Percentiles rank a stretch among this genome's conserved stretches.
phyloP scores from a whole-genome alignment of 2,329 filamentous ascomycete species.

The Penicillium brasilianum region DNA sequence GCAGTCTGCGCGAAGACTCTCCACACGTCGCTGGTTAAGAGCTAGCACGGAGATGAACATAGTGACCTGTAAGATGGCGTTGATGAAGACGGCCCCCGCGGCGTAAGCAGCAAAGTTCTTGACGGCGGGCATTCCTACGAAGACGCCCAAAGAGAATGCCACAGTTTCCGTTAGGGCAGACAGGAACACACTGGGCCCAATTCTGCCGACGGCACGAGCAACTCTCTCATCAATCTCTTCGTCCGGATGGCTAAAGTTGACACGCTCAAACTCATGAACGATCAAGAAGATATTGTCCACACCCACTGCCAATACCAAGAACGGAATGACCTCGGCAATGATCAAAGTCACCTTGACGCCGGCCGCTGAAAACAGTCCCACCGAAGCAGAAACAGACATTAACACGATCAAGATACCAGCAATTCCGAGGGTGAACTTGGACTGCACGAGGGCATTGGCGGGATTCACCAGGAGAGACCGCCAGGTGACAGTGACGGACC shows the following conservation, averaged over 20 bases:
- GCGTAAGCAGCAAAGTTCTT: constrained; percentile 97
- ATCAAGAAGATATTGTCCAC: constrained; percentile 99
- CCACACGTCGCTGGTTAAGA: constrained; percentile 88
- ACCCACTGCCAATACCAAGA: constrained; percentile 92
- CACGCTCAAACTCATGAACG: constrained; percentile 95
- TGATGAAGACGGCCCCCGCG: constrained; percentile 94
- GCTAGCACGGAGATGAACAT: constrained; percentile 94
- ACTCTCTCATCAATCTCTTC: constrained; percentile 85
- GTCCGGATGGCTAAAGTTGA: constrained; percentile 90
- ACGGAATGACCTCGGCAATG: constrained; percentile 97
- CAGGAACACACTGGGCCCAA: constrained; percentile 94
- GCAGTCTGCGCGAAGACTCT: constrained; percentile 86
- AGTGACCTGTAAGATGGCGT: constrained; percentile 93
- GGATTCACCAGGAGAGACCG: constrained; percentile 81
- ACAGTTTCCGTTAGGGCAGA: constrained; percentile 94
- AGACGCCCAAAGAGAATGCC: constrained; percentile 88
- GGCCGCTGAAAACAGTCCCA: constrained; percentile 89
- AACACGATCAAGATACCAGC: constrained; percentile 93
- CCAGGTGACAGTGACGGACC: constrained; percentile 80
- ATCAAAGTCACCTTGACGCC: constrained; percentile 95
- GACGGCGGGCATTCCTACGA: constrained; percentile 97
- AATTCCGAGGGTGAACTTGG: constrained; percentile 94
- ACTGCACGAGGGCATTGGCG: constrained; percentile 84
- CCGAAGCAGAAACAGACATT: constrained; percentile 95
- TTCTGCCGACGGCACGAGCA: constrained; percentile 85